Base-by-base conservation (phyloP, 2,329 filamentous ascomycete species). In the Fusarium solani-melongenae region DNA sequence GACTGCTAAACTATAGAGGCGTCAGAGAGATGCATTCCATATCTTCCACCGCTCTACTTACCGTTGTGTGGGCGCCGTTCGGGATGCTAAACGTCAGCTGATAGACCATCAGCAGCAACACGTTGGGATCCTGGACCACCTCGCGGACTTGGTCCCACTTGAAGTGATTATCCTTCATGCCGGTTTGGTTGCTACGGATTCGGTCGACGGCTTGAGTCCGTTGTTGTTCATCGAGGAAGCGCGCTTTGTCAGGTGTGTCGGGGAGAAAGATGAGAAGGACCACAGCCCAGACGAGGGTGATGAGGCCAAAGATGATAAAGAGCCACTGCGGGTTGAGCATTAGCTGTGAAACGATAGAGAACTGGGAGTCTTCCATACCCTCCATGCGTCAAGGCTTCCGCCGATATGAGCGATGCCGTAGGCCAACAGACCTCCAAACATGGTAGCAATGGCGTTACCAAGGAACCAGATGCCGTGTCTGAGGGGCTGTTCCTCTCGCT, bases 381-480 rank as follows among this genome's bases (percentile, higher is more conserved):
- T 56, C 75, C 75, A 77, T 8, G 75, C 20, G 4, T 61, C 46
- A 2, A 77, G 44, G 1, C 34, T 20, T 0, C 75, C 73, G 9
- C 69, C 67, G 10, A 77, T 73, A 2, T 77, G 75, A 1, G 73
- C 71, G 2, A 77, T 77, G 0, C 73, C 75, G 5, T 77, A 77
- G 0, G 75, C 73, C 2, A 77, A 27, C 2, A 77, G 15, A 1
- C 75, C 75, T 6, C 75, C 75, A 44, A 77, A 66, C 6, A 69
- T 68, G 3, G 75, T 77, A 0, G 75, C 75, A 5, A 76, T 74
- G 0, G 75, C 62, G 29, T 77, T 77, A 0, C 75, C 75, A 6
- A 76, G n/a, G 12, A 77, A 77, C 75, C 73, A 77, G 4, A 76
- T 71, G 4, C 75, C 75, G 5, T 77, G 75, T 22, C 75, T 46